Percentiles rank a stretch among this genome's conserved stretches.
These are phyloP conservation scores for Baeospora myosura DNA, from an alignment of 1,284 basidiomycete species.

Conservation along the genomic window DNA sequence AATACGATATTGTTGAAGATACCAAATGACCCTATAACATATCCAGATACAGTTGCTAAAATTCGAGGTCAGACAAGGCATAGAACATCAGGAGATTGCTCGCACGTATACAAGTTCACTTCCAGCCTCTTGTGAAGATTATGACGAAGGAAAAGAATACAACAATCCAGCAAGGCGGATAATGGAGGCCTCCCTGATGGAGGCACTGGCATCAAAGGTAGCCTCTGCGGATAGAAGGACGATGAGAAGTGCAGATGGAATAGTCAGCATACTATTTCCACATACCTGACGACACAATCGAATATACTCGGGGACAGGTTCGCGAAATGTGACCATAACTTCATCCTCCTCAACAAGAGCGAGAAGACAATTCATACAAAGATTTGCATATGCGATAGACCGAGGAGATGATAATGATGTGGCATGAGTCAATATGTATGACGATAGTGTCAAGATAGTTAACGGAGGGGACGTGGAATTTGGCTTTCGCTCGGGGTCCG, in stretches of 20 bases:
- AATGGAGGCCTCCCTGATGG: conserved; percentile 34
- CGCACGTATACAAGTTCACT: conserved; percentile 47
- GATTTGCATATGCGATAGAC: conserved; percentile 51
- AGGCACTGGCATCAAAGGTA: conserved; percentile 41
- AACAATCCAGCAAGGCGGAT: conserved; percentile 55
- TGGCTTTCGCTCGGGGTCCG: conserved; percentile 21
- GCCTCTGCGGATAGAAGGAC: conserved; percentile 39
- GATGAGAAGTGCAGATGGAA: conserved; percentile 3
- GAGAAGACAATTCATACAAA: conserved; percentile 46
- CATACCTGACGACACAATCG: conserved; percentile 56
- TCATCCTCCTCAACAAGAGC: conserved; percentile 41
- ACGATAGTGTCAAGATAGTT: conserved; percentile 46
- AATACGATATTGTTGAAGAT: conserved; percentile 40
- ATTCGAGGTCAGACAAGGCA: conserved; percentile 6
- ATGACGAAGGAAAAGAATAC: conserved; percentile 60
- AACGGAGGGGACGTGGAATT: conserved; percentile 30
- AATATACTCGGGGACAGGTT: conserved; percentile 31
- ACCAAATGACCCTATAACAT: conserved; percentile 47
- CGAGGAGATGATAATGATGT: conserved; percentile 48
- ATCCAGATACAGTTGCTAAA: conserved; percentile 46
- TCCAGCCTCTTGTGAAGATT: conserved; percentile 58
- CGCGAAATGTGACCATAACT: conserved; percentile 38
- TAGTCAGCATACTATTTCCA: neutral
- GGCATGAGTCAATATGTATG: conserved; percentile 58
- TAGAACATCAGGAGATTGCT: conserved; percentile 5